Percentiles rank a stretch among this genome's conserved stretches.
Conservation (phyloP, 345 rosid genomes). For the Eucalyptus sp. region DNA sequence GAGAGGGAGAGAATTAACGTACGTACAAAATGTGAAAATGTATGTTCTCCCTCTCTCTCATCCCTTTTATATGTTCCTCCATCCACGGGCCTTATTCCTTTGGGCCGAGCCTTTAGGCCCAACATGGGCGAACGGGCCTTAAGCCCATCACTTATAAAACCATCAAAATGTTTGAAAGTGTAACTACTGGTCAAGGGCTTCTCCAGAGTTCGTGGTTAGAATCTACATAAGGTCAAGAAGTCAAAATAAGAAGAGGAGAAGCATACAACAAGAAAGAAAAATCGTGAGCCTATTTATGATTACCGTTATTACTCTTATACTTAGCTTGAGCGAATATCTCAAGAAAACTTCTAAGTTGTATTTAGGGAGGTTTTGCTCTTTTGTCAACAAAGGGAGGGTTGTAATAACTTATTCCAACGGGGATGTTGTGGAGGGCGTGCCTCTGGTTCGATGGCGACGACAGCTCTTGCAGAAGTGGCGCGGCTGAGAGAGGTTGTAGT, state of each 20-base stretch:
- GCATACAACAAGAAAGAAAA: background rate
- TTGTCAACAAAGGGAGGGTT: background rate
- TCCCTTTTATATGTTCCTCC: too few species aligned
- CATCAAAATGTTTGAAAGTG: background rate
- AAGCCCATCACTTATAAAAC: too few species aligned
- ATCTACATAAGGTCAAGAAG: background rate
- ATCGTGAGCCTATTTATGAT: background rate
- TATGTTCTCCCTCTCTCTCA: too few species aligned
- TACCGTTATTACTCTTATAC: background rate
- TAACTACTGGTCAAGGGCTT: background rate
- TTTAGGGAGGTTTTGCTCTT: background rate
- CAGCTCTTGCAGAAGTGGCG: background rate
- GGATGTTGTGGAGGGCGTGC: background rate
- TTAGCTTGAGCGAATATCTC: background rate
- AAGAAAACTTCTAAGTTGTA: background rate
- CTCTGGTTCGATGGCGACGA: background rate
- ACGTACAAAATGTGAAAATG: too few species aligned
- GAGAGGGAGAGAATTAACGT: too few species aligned
- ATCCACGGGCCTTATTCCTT: too few species aligned
- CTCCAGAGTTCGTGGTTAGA: background rate
- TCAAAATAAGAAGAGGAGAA: background rate
- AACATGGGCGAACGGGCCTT: too few species aligned
- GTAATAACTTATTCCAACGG: background rate
- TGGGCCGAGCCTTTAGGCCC: too few species aligned
- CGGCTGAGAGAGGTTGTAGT: background rate